Percentiles rank a stretch among this genome's conserved stretches.
phyloP scores from a whole-genome alignment of 2,329 filamentous ascomycete genomes.

The Cladosporium sp. region DNA sequence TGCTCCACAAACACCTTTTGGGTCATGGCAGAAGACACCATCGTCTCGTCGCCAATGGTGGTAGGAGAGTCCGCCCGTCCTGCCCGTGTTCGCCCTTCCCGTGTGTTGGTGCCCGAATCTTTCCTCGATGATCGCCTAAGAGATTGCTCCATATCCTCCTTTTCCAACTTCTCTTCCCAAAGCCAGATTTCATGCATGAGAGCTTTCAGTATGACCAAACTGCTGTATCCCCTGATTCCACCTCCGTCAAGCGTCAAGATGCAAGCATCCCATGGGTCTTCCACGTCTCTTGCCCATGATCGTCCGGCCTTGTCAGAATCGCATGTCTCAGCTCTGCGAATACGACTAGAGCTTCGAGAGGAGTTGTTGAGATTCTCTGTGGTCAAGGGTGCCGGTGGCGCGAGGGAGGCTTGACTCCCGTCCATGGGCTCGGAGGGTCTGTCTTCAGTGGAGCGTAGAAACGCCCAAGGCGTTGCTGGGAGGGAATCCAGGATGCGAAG shows the following conservation, averaged over 20 bases:
- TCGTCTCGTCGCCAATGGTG: conserved; percentile 3
- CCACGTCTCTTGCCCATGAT: conserved; percentile 44
- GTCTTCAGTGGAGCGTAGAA: conserved; percentile 25
- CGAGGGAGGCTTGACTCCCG: conserved; percentile 11
- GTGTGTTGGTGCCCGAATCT: conserved; percentile 9
- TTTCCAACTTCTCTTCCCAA: conserved; percentile 46
- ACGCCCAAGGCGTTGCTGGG: conserved; percentile 35
- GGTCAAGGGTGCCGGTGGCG: conserved; percentile 18
- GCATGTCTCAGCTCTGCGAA: conserved; percentile 29
- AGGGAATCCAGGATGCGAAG: conserved; percentile 34
- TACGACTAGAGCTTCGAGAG: conserved; percentile 27
- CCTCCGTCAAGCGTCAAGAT: conserved; percentile 53
- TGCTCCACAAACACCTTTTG: conserved; percentile 27
- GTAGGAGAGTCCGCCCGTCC: conserved; percentile 2
- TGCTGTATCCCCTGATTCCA: conserved; percentile 54
- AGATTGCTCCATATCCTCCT: conserved; percentile 38
- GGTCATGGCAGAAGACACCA: conserved; percentile 4
- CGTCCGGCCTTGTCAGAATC: conserved; percentile 44
- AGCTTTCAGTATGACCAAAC: conserved; percentile 49
- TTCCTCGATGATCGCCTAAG: conserved; percentile 2
- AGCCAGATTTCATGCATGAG: conserved; percentile 51
- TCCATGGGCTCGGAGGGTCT: conserved; percentile 21
- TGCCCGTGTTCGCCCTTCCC: not conserved
- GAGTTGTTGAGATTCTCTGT: conserved; percentile 9
- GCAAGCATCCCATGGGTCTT: conserved; percentile 51